These are phyloP conservation scores for Gaeumannomyces tritici DNA, from an alignment of 2,329 filamentous ascomycete genomes.

Conservation along the genomic window DNA sequence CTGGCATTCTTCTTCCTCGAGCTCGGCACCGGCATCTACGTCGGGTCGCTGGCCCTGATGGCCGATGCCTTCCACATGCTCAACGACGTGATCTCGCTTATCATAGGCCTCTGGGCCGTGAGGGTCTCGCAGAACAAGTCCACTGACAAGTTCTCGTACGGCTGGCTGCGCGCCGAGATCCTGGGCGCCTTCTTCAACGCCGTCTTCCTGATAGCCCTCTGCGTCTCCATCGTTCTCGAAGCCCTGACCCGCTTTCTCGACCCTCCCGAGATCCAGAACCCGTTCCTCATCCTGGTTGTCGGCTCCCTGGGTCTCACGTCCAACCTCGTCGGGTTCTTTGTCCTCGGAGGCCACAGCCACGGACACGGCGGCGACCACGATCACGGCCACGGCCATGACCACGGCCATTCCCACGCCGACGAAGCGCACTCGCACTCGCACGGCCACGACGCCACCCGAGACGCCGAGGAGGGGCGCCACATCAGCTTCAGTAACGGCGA, in stretches of 20 bases:
- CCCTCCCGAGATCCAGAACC: conserved; percentile 77
- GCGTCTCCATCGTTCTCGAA: conserved; percentile 92
- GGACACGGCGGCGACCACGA: conserved; percentile 53
- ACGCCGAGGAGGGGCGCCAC: conserved; percentile 12
- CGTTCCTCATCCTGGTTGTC: conserved; percentile 80
- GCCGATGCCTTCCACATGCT: conserved; percentile 99
- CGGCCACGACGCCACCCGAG: conserved; percentile 15
- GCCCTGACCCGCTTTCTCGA: conserved; percentile 88
- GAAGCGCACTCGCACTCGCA: conserved; percentile 13
- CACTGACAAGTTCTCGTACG: conserved; percentile 91
- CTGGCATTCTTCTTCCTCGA: conserved; percentile 84
- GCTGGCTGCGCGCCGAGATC: conserved; percentile 95
- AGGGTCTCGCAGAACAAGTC: conserved; percentile 75
- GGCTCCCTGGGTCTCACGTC: conserved; percentile 78
- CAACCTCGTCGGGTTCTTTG: conserved; percentile 79
- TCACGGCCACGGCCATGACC: conserved; percentile 17
- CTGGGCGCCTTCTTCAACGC: conserved; percentile 94
- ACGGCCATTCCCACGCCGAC: conserved; percentile 23
- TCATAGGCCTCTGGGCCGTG: conserved; percentile 92
- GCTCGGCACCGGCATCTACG: conserved; percentile 73
- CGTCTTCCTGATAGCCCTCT: conserved; percentile 93
- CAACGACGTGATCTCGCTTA: conserved; percentile 92
- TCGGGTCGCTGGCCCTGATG: conserved; percentile 85
- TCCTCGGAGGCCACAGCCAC: conserved; percentile 91
- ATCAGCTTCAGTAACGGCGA: conserved; percentile 1